These are phyloP conservation scores for Mercurialis annua DNA, from an alignment of 345 rosid genomes.

Conservation along the genomic window DNA sequence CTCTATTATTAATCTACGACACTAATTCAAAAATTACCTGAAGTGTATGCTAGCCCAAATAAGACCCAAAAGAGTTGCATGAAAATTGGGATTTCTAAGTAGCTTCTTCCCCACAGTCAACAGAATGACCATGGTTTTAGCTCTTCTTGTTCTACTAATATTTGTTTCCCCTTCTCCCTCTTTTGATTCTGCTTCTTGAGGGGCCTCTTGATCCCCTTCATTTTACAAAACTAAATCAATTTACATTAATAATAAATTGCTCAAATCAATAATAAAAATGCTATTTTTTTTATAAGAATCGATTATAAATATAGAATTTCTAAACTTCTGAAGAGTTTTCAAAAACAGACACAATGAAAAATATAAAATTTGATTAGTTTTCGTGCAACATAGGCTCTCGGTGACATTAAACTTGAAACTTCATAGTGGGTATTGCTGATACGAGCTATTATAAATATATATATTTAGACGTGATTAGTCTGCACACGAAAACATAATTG, in stretches of 20 bases:
- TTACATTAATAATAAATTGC: neutral
- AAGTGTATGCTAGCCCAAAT: conserved; percentile 79
- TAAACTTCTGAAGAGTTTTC: too few species aligned
- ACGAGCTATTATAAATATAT: too few species aligned
- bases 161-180: conserved; percentile 43
- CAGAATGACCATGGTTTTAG: conserved; percentile 42
- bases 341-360: too few species aligned
- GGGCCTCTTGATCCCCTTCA: conserved; percentile 31
- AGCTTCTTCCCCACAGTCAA: conserved; percentile 66
- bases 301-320: too few species aligned
- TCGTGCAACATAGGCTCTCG: too few species aligned
- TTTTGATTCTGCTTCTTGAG: conserved; percentile 45
- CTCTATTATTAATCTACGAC: neutral
- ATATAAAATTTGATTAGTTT: too few species aligned
- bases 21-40: conserved; percentile 39
- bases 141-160: conserved; percentile 38
- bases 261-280: neutral
- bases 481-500: too few species aligned
- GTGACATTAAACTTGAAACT: too few species aligned
- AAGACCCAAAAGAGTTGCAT: conserved; percentile 64
- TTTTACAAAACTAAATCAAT: conserved; percentile 5
- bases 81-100: conserved; percentile 68
- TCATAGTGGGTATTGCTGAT: too few species aligned
- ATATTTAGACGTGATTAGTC: too few species aligned
- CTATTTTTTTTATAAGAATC: too few species aligned